Conservation (phyloP, 805 yeast genomes). For the Suhomyces sp. region DNA sequence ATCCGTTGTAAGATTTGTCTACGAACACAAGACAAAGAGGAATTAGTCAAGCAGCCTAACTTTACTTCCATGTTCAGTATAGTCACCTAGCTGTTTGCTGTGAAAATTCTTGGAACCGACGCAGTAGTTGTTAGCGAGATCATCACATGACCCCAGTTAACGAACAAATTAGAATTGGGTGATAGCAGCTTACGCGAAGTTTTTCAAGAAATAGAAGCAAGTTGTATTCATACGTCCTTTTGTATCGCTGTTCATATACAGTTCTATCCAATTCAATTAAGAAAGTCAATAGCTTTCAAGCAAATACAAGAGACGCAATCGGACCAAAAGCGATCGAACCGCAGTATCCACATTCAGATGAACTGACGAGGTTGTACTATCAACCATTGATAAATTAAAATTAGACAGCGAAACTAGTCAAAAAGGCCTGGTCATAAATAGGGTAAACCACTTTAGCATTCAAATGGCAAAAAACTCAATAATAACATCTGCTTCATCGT, state of each 20-base stretch:
- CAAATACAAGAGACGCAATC: too few species aligned
- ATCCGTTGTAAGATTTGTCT: too few species aligned
- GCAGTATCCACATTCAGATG: too few species aligned
- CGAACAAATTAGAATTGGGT: slow-evolving; percentile 1
- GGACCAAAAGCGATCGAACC: too few species aligned
- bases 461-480: slow-evolving; percentile 4
- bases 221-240: not conserved
- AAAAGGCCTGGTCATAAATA: not conserved
- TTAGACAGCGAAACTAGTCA: not conserved
- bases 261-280: not conserved
- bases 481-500: slow-evolving; percentile 3
- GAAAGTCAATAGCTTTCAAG: too few species aligned
- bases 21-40: too few species aligned
- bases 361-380: too few species aligned
- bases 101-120: too few species aligned
- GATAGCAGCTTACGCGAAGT: slow-evolving; percentile 2
- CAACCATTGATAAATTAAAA: not conserved
- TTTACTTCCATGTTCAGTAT: too few species aligned
- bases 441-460: not conserved
- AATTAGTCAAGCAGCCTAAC: too few species aligned
- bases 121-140: too few species aligned
- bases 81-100: too few species aligned
- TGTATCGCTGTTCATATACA: not conserved
- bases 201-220: not conserved
- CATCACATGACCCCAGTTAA: slow-evolving; percentile 1